Conservation (phyloP, 352 stramenopile species). For the Pythium guiyangense region DNA sequence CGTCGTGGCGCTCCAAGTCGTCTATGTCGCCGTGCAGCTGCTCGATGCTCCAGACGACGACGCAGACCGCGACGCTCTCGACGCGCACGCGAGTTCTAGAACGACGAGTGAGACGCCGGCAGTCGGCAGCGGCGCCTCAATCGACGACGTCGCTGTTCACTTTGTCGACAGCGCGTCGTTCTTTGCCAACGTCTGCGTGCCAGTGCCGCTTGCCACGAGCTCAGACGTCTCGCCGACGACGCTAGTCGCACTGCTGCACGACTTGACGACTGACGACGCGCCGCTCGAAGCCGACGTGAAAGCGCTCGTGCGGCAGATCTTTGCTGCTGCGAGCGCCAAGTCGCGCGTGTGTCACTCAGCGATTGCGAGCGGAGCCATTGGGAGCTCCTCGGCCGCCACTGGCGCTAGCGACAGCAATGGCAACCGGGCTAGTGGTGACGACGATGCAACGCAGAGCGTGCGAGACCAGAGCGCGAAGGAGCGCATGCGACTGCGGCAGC, state of each 20-base stretch:
- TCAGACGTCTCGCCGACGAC: neutral
- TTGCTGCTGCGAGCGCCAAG: conserved; percentile 11
- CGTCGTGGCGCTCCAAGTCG: conserved; percentile 40
- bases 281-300: conserved; percentile 4
- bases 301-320: conserved; percentile 8
- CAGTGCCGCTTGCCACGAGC: conserved; percentile 2
- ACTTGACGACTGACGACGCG: conserved; percentile 6
- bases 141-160: conserved; percentile 24
- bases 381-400: too few relatives aligned
- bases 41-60: conserved; percentile 10
- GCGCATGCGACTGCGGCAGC: conserved; percentile 53
- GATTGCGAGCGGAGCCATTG: too few relatives aligned
- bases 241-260: conserved; percentile 6
- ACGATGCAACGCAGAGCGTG: conserved; percentile 11
- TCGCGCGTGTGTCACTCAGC: conserved; percentile 8
- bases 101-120: neutral
- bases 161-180: conserved; percentile 31
- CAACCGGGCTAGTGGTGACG: conserved; percentile 1
- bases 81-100: too few relatives aligned
- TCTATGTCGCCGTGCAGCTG: conserved; percentile 43
- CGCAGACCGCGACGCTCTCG: too few relatives aligned
- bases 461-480: conserved; percentile 44
- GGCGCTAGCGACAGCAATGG: neutral
- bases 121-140: neutral
- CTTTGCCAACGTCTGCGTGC: conserved; percentile 32